Evolutionary conservation across 2,329 filamentous ascomycete species (phyloP), one percentile per base, ranked within the genome.

Genomic region (Orbilia ellipsospora): DNA sequence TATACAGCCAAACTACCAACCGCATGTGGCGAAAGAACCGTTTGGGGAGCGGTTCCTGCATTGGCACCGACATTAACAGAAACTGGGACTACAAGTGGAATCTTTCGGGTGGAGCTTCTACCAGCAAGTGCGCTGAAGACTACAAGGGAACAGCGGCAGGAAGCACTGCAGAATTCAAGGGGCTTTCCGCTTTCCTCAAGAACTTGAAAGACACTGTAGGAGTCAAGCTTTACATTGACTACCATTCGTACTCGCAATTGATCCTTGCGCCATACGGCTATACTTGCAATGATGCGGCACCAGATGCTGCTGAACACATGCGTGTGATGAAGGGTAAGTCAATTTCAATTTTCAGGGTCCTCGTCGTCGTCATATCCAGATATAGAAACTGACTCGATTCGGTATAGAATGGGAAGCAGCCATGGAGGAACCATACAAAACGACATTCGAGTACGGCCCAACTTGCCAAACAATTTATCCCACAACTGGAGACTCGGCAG

Each of bases 11-110:
- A 79, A 86, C 84, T 1, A 84, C 79, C 4, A 82, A 89, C 79
- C 85, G 88, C 15, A 79, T 90, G 62, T 90, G 88, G 88, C 87
- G 88, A 76, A 89, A 89, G 82, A 89, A 88, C 80, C 84, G 87
- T 1, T 83, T 86, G 75, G 78, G 80, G 4, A 82, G 82, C 6
- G 82, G 81, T n/a, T 80, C 81, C 7, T 87, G 84, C 73, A 77
- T 85, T 23, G 86, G 86, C 15, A 83, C 83, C 10, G 88, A 89
- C 78, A 83, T 88, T 79, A 89, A 89, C 82, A 85, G 88, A 72
- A 88, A 88, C 82, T 89, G 87, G 87, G 81, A 81, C 81, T 77
- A 81, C 79, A 81, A 82, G 78, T 89, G 87, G 88, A 81, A 82
- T 50, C 81, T 83, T 56, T 80, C 81, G 18, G 82, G 80, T 15